phyloP scores from a whole-genome alignment of 768 basidiomycete species.

The Trametes gibbosa region DNA sequence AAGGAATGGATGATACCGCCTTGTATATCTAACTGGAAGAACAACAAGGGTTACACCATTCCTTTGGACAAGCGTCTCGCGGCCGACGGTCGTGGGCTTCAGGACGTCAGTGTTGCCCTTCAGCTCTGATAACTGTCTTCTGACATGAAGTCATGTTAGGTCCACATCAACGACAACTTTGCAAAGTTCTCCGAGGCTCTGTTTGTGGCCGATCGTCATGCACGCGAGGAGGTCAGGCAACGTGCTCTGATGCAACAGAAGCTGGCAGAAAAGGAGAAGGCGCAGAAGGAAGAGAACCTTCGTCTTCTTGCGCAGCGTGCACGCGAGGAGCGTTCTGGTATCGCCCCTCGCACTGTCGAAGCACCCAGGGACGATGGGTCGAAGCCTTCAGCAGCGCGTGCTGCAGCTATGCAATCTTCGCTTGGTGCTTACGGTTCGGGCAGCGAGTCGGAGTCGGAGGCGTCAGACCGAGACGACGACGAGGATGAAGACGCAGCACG shows the following conservation, averaged over 20 bases:
- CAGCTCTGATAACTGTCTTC: background rate
- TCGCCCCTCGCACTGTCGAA: constrained; percentile 38
- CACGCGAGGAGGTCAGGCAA: constrained; percentile 96
- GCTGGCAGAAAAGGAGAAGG: constrained; percentile 95
- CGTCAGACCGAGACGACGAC: constrained; percentile 56
- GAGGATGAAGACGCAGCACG: constrained; percentile 84
- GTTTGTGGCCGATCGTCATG: constrained; percentile 94
- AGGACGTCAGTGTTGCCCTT: constrained; percentile 68
- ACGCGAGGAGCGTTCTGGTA: constrained; percentile 87
- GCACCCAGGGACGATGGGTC: constrained; percentile 28
- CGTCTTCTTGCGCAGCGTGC: constrained; percentile 93
- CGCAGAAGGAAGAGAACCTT: constrained; percentile 92
- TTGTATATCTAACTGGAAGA: constrained; percentile 99
- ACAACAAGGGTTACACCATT: constrained; percentile 99
- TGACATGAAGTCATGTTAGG: constrained; percentile 41
- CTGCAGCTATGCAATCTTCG: constrained; percentile 70
- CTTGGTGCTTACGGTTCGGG: constrained; percentile 88
- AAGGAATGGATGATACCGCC: constrained; percentile 99
- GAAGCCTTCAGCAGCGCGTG: constrained; percentile 63
- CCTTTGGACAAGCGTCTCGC: constrained; percentile 97
- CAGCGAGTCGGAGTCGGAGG: constrained; percentile 49
- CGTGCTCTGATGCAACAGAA: constrained; percentile 98
- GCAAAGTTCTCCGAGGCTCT: constrained; percentile 97
- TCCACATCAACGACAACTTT: constrained; percentile 99
- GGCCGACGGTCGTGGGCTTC: constrained; percentile 96